These are phyloP conservation scores for Nothophytophthora sp. DNA, from an alignment of 352 stramenopile species.

Conservation along the genomic window DNA sequence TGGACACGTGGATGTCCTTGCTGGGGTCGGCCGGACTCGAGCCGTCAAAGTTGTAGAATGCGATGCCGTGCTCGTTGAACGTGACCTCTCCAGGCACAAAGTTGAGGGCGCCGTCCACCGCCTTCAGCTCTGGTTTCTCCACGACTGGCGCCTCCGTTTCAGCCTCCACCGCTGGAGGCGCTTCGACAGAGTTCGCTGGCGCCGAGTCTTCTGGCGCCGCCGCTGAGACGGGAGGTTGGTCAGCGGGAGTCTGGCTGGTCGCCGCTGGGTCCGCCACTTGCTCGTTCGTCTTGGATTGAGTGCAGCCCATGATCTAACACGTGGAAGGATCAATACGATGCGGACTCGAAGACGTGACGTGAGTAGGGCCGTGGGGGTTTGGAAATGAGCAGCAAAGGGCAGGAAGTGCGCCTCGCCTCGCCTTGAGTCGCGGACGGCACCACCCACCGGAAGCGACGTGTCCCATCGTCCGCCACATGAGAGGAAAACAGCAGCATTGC, in stretches of 20 bases:
- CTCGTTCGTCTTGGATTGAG: conserved; percentile 52
- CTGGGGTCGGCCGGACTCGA: conserved; percentile 39
- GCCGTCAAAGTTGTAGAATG: conserved; percentile 66
- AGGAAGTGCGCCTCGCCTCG: not conserved
- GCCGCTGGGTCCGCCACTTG: conserved; percentile 52
- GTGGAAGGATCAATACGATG: conserved; percentile 1
- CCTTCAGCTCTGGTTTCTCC: conserved; percentile 17
- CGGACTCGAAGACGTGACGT: conserved; percentile 6
- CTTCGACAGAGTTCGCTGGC: too few relatives aligned
- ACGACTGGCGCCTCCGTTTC: conserved; percentile 13
- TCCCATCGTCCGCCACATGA: too few relatives aligned
- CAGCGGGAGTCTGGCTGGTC: too few relatives aligned
- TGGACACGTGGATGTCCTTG: conserved; percentile 50
- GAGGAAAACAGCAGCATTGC: too few relatives aligned
- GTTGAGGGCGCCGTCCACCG: conserved; percentile 17
- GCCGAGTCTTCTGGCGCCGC: too few relatives aligned
- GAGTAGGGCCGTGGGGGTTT: conserved; percentile 11
- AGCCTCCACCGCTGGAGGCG: conserved; percentile 2
- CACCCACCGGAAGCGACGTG: too few relatives aligned
- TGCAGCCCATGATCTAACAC: conserved; percentile 55
- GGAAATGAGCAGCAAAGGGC: conserved; percentile 12
- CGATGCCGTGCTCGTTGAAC: conserved; percentile 51
- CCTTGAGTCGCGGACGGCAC: too few relatives aligned
- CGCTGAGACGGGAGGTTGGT: too few relatives aligned
- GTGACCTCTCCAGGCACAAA: conserved; percentile 48